Base-by-base conservation (phyloP, 1,284 basidiomycete genomes). In the Phenoliferia sp. region DNA sequence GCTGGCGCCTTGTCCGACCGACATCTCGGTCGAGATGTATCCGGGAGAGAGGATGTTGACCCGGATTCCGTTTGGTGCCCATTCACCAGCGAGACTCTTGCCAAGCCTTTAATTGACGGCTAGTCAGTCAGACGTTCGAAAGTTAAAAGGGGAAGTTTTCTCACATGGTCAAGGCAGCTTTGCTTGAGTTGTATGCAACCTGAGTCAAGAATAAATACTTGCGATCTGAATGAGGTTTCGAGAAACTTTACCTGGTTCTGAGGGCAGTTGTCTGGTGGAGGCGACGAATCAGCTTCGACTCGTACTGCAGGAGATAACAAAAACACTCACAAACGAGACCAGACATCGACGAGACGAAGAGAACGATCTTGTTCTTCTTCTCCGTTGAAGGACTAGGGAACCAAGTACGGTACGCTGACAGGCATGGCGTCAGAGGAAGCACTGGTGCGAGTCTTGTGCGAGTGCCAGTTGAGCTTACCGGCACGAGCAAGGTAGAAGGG, bases 11-110 rank as follows among this genome's bases (percentile, higher is more conserved):
- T 59, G 32, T 3, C 63, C 63, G 19, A 65, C 50, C 75, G 74
- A 59, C 80, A 81, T 81, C 64, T 81, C 80, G 9, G 79, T 80
- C 4, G 69, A 55, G 33, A 80, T 77, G 74, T 80, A 80, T 4
- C 61, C 77, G 62, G 55, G 57, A n/a, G 79, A 80, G 52, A 80
- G 71, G 4, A 72, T 67, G 73, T 80, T 81, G 68, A 81, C 77
- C 0, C 69, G 67, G 56, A 81, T 73, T 6, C 79, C 79, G 34
- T 76, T 72, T 26, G 75, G 66, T 0, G 78, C 77, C 80, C 80
- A 81, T 72, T 81, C 80, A 9, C 71, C 78, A 0, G 80, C 79
- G 33, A 81, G 71, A 67, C 69, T 73, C 77, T 78, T 61, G 28
- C 59, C 64, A 32, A 66, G 50, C 34, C 34, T 55, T 36, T 28